Evolutionary conservation across 2,329 filamentous ascomycete genomes (phyloP).

Genomic region (Alternaria triticina): DNA sequence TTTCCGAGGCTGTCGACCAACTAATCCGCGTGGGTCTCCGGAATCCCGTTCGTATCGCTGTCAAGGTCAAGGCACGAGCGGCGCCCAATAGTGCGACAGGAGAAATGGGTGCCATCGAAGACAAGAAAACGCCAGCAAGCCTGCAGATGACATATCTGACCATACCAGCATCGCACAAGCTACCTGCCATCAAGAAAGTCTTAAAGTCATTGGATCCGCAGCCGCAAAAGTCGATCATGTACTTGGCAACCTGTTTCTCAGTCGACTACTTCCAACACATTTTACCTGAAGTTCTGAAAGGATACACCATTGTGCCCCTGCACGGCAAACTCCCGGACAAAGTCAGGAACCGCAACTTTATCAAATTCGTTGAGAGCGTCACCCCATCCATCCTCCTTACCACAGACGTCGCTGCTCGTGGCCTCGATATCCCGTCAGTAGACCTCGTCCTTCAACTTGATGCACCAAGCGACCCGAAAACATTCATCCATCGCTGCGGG

Average conservation of each 20-base stretch:
- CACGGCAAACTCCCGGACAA: conserved; percentile 92
- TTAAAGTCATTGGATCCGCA: conserved; percentile 72
- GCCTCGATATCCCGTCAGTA: conserved; percentile 89
- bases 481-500: conserved; percentile 71
- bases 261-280: conserved; percentile 93
- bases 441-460: conserved; percentile 92
- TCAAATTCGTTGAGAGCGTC: conserved; percentile 75
- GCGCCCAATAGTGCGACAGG: conserved; percentile 48
- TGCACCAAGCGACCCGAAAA: conserved; percentile 85
- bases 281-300: conserved; percentile 73
- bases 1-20: conserved; percentile 93
- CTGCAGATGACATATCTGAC: conserved; percentile 89
- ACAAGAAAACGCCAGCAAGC: conserved; percentile 88
- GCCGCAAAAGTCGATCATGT: conserved; percentile 87
- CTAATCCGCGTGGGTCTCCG: conserved; percentile 89
- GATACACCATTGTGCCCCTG: conserved; percentile 76
- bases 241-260: conserved; percentile 89
- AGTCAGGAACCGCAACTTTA: conserved; percentile 87
- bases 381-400: conserved; percentile 84
- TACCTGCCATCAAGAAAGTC: conserved; percentile 75
- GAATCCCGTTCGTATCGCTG: conserved; percentile 93
- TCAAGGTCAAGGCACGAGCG: conserved; percentile 74
- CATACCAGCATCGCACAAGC: conserved; percentile 77
- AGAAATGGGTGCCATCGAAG: conserved; percentile 69
- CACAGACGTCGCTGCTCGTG: conserved; percentile 89